These are phyloP conservation scores for Colletotrichum nymphaeae DNA, from an alignment of 2,329 filamentous ascomycete genomes.

Conservation along the genomic window DNA sequence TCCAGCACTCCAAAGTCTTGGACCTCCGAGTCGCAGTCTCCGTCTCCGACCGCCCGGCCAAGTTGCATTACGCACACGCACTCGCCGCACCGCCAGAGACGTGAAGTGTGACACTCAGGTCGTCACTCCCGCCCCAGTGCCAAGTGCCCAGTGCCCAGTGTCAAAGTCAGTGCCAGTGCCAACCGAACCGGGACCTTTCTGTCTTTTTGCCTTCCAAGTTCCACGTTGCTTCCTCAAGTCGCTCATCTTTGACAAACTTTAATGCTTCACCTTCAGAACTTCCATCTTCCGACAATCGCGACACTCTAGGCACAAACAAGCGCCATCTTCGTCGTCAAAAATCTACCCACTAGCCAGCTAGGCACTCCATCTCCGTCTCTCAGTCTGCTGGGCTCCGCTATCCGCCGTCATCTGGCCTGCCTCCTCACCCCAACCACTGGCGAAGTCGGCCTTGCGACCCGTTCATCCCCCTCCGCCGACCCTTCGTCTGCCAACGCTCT, in stretches of 20 bases:
- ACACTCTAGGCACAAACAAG: background rate
- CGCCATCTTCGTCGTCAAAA: background rate
- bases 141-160: background rate
- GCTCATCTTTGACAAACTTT: background rate
- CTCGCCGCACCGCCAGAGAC: constrained; percentile 8
- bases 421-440: background rate
- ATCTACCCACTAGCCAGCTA: background rate
- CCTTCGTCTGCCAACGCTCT: constrained; percentile 15
- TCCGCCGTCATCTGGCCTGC: background rate
- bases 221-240: background rate
- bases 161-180: constrained; percentile 1
- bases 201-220: background rate
- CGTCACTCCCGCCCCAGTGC: background rate
- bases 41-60: constrained; percentile 18
- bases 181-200: background rate
- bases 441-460: constrained; percentile 8
- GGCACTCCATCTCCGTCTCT: background rate
- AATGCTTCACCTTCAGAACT: background rate
- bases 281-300: background rate
- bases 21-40: background rate
- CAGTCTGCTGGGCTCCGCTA: background rate
- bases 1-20: background rate
- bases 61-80: constrained; percentile 33
- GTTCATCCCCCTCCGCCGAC: background rate
- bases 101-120: constrained; percentile 12